Evolutionary conservation across 176 grass and related monocot genomes (phyloP).

Genomic region (Leersia perrieri): DNA sequence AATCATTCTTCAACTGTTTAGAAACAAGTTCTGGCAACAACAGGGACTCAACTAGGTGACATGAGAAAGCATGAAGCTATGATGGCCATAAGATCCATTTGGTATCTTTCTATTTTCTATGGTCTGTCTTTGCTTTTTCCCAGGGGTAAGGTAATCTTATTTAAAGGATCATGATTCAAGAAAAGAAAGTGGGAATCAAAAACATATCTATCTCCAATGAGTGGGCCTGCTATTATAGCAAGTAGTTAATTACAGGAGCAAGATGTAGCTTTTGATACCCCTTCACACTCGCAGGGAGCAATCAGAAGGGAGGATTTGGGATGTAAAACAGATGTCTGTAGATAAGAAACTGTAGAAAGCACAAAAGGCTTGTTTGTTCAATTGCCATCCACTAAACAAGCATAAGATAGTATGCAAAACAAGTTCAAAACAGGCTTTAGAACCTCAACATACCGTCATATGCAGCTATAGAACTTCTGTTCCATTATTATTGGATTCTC

Average conservation of each 20-base stretch:
- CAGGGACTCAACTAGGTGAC: slow-evolving; percentile 4
- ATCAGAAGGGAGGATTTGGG: not conserved
- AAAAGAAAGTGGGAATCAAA: slow-evolving; percentile 1
- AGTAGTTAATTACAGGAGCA: slow-evolving; percentile 20
- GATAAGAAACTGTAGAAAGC: not conserved
- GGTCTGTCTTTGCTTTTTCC: slow-evolving; percentile 19
- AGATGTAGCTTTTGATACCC: slow-evolving; percentile 20
- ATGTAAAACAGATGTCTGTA: slow-evolving; percentile 4
- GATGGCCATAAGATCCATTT: slow-evolving; percentile 19
- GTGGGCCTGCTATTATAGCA: slow-evolving; percentile 34
- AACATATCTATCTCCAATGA: slow-evolving; percentile 23
- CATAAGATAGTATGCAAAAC: not conserved
- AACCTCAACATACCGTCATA: not conserved
- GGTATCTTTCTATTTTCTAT: slow-evolving; percentile 25
- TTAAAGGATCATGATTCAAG: slow-evolving; percentile 33
- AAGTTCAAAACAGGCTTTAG: slow-evolving; percentile 1
- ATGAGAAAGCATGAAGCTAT: slow-evolving; percentile 18
- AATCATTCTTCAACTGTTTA: slow-evolving; percentile 7
- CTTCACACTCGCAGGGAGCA: slow-evolving; percentile 17
- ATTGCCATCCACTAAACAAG: slow-evolving; percentile 19
- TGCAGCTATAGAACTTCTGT: not conserved
- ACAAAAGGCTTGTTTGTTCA: not conserved
- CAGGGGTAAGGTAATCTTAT: slow-evolving; percentile 1
- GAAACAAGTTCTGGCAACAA: slow-evolving; percentile 3
- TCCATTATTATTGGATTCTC: slow-evolving; percentile 2